Evolutionary conservation across 78 protist genomes (phyloP).

Genomic region (Pigoraptor vietnamica): DNA sequence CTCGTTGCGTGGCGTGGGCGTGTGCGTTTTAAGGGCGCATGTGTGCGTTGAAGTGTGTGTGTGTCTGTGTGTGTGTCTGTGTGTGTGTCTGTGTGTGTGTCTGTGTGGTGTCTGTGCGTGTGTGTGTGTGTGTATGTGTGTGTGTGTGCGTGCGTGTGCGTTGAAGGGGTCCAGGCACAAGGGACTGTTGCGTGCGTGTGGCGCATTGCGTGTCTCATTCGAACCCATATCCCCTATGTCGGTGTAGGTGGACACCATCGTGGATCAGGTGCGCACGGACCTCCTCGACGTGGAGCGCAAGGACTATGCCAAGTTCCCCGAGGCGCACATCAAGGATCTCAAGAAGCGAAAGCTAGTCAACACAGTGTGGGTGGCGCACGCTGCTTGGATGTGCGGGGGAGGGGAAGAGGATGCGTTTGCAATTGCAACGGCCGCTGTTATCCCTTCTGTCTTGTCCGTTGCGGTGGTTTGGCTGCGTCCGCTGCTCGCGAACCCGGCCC

Average conservation of each 20-base stretch:
- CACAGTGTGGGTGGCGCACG: background rate
- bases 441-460: no score
- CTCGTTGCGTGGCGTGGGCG: no score
- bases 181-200: no score
- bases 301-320: background rate
- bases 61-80: background rate
- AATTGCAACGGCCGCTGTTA: no score
- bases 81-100: background rate
- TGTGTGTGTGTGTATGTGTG: background rate
- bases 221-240: no score
- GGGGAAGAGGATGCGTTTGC: background rate
- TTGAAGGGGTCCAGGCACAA: no score
- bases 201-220: no score
- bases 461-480: no score
- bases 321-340: slow-evolving; percentile 14
- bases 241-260: background rate
- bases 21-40: no score
- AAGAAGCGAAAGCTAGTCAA: slow-evolving; percentile 21
- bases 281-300: background rate
- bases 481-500: no score
- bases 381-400: no score
- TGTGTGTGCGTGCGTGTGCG: background rate
- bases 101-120: no score
- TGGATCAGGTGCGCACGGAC: background rate
- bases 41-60: background rate